Evolutionary conservation across 2,329 filamentous ascomycete genomes (phyloP), one percentile per base, ranked within the genome.

Genomic region (Monilinia fructigena): DNA sequence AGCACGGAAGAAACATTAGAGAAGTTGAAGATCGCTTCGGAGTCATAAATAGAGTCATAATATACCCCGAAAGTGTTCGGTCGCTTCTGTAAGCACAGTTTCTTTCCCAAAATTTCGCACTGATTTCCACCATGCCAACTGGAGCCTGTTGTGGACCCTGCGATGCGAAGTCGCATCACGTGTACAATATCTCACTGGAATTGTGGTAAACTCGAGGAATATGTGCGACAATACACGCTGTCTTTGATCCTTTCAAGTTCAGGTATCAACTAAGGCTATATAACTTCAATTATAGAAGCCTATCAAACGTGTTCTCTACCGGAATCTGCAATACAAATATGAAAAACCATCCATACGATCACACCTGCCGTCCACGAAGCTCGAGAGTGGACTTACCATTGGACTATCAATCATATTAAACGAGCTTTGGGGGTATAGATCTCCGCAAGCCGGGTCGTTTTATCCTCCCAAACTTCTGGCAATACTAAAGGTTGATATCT

Each of bases 1-100:
- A 72, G 63, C 16, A 61, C 63, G 10, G 55, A 71, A 63, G 72
- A 73, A 61, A 73, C 70, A n/a, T 66, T 74, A 47, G 52, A 74
- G 59, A 75, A 74, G 67, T 53, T 74, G 65, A 69, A 74, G 48
- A 65, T 65, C 45, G 63, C 63, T 12, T 48, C 66, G 18, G 71
- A 73, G 66, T 69, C 60, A 69, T 72, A 69, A 65, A 71, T 69
- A 69, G 65, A 65, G 20, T 28, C 12, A 59, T 26, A 59, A 40
- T 35, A 61, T 65, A 68, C 54, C 63, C 56, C 54, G 65, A 67
- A 61, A 60, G 67, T 68, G 63, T 68, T 63, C 66, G 47, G 50
- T 55, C 40, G 47, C 60, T n/a, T 45, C 31, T 45, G 61, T 64
- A 65, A 55, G 54, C 54, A 45, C 18, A 50, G 4, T 26, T 50